Evolutionary conservation across 805 yeast genomes (phyloP).

Genomic region (Schwanniomyces sp.): DNA sequence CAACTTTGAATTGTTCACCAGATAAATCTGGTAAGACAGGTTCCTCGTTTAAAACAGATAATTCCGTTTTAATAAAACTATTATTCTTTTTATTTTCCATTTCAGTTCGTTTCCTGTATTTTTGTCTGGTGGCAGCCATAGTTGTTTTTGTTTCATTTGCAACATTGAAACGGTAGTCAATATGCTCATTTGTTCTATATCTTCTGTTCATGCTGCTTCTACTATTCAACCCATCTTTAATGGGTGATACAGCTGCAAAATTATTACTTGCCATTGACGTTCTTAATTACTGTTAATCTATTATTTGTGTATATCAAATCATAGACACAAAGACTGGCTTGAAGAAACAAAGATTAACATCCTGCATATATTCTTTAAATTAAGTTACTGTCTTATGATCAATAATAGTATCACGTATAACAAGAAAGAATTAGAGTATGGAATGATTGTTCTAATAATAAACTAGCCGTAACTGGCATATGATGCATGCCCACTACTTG

Average conservation of each 20-base stretch:
- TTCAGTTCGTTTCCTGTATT: not conserved
- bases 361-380: not conserved
- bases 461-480: not conserved
- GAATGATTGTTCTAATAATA: not conserved
- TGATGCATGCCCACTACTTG: not conserved
- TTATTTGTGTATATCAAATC: no score
- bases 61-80: not conserved
- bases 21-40: not conserved
- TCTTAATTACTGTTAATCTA: no score
- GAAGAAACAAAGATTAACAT: not conserved
- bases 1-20: constrained; percentile 9
- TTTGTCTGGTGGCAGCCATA: not conserved
- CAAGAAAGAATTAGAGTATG: not conserved
- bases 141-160: not conserved
- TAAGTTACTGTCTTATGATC: not conserved
- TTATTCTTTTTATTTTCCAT: not conserved
- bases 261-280: no score
- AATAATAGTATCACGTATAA: not conserved
- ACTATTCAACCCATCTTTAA: no score
- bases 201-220: no score
- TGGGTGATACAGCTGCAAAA: no score
- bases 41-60: not conserved
- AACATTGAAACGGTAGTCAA: not conserved
- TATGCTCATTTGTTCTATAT: not conserved
- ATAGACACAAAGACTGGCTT: not conserved